phyloP scores from a whole-genome alignment of 768 basidiomycete species.

The Mycena floridula region DNA sequence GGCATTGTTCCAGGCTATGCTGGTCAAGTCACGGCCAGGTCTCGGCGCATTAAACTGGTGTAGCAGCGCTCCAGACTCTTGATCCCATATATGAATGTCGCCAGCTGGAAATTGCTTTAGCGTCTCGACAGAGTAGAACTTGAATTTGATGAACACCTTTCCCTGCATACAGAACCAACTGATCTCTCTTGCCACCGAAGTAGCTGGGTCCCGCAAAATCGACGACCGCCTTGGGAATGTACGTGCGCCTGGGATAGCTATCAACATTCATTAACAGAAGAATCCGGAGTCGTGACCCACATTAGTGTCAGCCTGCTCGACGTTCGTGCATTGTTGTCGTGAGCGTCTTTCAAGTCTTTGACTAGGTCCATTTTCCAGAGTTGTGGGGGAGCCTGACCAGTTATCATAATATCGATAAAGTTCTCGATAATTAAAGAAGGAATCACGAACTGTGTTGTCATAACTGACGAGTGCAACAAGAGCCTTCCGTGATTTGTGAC shows the following conservation, averaged over 20 bases:
- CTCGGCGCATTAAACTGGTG: slow-evolving; percentile 63
- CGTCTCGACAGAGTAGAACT: not conserved
- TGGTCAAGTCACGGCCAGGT: slow-evolving; percentile 67
- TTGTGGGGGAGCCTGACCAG: slow-evolving; percentile 64
- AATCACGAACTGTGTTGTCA: slow-evolving; percentile 52
- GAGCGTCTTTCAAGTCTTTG: slow-evolving; percentile 41
- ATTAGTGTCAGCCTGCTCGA: slow-evolving; percentile 34
- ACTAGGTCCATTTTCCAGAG: slow-evolving; percentile 68
- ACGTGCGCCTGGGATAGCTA: slow-evolving; percentile 47
- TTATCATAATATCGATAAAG: not conserved
- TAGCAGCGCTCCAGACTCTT: slow-evolving; percentile 66
- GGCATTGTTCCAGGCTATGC: slow-evolving; percentile 74
- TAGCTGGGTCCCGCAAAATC: slow-evolving; percentile 81
- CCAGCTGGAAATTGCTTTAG: slow-evolving; percentile 43
- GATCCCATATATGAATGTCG: slow-evolving; percentile 84
- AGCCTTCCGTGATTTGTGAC: slow-evolving; percentile 39
- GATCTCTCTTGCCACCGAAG: slow-evolving; percentile 76
- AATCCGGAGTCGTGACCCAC: slow-evolving; percentile 17
- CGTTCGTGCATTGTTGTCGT: slow-evolving; percentile 9
- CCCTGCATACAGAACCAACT: slow-evolving; percentile 71
- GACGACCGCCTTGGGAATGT: slow-evolving; percentile 59
- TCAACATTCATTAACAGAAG: not conserved
- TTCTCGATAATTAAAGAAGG: not conserved
- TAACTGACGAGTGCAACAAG: slow-evolving; percentile 63
- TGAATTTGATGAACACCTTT: slow-evolving; percentile 42